Conservation (phyloP, 2,329 filamentous ascomycete genomes). For the Alternaria dauci region DNA sequence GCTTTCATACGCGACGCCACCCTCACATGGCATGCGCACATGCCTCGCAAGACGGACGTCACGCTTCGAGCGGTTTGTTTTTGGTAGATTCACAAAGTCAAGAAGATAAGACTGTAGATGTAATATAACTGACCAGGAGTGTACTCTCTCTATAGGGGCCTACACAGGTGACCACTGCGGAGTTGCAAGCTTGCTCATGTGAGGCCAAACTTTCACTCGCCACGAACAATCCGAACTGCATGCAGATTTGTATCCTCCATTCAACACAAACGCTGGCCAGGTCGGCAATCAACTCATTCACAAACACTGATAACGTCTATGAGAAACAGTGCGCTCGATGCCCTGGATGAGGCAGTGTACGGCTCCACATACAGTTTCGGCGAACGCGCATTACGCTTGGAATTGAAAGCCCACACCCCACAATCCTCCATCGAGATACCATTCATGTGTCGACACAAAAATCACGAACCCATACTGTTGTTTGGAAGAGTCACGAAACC, state of each 20-base stretch:
- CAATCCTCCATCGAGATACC: conserved; percentile 5
- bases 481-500: conserved; percentile 1
- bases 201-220: background rate
- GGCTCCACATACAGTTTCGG: conserved; percentile 13
- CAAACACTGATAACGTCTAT: background rate
- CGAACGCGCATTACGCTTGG: conserved; percentile 1
- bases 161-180: background rate
- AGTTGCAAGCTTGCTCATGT: background rate
- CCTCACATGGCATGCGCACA: background rate
- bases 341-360: conserved; percentile 3
- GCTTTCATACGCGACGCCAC: background rate
- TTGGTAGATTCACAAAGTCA: background rate
- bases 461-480: background rate
- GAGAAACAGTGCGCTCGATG: background rate
- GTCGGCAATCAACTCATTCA: background rate
- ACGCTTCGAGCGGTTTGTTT: background rate
- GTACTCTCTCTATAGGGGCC: background rate
- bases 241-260: background rate
- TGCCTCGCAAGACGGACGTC: background rate
- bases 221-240: too few relatives aligned
- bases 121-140: background rate
- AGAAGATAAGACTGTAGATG: background rate
- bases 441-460: conserved; percentile 10
- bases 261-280: background rate
- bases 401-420: conserved; percentile 8